Base-by-base conservation (phyloP, 2,329 filamentous ascomycete species). In the Fusarium guadeloupense region DNA sequence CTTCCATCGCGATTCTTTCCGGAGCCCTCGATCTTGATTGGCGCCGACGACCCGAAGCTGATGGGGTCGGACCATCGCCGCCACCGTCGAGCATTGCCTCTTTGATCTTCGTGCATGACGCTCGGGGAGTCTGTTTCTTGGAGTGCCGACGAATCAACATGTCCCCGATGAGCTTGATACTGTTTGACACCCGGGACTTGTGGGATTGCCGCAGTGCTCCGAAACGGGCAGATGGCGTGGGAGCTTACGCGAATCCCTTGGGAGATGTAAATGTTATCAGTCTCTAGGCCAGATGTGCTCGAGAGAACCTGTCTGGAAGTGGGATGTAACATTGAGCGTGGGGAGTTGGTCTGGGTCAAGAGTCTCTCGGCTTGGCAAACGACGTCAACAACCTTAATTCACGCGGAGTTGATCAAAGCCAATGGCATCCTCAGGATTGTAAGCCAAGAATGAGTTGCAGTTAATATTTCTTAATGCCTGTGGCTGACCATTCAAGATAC, bases 41-140 rank as follows among this genome's bases (percentile, higher is more conserved):
- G 61, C 47, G 60, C 61, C 61, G 61, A 64, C 61, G 61, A 64
- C 61, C 61, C 61, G 61, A 65, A 63, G 45, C 38, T 39, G 52
- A 41, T 58, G 54, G 54, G 60, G 59, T 47, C 61, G 61, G 60
- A 35, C 38, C 51, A 57, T 64, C 61, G 61, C 61, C 61, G 50
- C 61, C 53, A 52, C 42, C 44, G 60, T 62, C 38, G 38, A n/a
- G 38, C 60, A 60, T 67, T 68, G 26, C 66, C 61, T 12, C 50
- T 48, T 69, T 56, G 42, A 63, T 59, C 44, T 34, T 39, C 49
- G 31, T 63, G 66, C 66, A 67, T 67, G 60, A 56, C 40, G 48
- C 46, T 50, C 51, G 63, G 50, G 45, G 54, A 54, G 54, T 56
- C 54, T 40, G 41, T 46, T 59, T 44, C 48, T 52, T 66, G 64